These are phyloP conservation scores for Diphasiastrum complanatum DNA, from an alignment of 83 land plant species.

Conservation along the genomic window DNA sequence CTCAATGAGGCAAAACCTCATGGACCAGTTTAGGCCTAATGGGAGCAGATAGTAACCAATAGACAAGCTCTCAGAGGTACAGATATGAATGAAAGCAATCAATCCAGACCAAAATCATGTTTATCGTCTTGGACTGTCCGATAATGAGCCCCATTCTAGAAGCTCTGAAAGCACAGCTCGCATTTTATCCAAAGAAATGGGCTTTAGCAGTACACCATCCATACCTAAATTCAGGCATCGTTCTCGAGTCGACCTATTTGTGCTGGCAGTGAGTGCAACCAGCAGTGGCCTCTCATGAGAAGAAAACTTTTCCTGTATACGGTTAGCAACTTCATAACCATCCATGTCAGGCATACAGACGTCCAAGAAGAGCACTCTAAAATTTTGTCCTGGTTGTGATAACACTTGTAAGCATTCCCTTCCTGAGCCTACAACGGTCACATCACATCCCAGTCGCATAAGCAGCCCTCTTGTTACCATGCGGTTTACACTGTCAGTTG, in stretches of 20 bases:
- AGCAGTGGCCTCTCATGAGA: conserved; percentile 28
- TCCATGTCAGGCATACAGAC: conserved; percentile 32
- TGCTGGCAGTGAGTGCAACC: conserved; percentile 30
- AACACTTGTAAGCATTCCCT: conserved; percentile 15
- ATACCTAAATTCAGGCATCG: conserved; percentile 26
- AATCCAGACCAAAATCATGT: too few species aligned
- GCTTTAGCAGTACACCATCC: conserved; percentile 27
- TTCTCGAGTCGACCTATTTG: conserved; percentile 18
- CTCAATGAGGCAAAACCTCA: too few species aligned
- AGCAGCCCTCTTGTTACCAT: conserved; percentile 4
- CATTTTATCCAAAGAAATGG: conserved; percentile 31
- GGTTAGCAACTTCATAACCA: conserved; percentile 26
- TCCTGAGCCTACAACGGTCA: neutral
- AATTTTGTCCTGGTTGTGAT: conserved; percentile 20
- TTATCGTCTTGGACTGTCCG: too few species aligned
- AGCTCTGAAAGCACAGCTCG: conserved; percentile 22
- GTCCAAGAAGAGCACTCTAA: conserved; percentile 22
- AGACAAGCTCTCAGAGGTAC: too few species aligned
- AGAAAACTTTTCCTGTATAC: conserved; percentile 17
- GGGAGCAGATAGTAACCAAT: too few species aligned
- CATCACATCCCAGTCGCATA: conserved; percentile 11
- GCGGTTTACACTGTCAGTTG: neutral
- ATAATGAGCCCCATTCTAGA: conserved; percentile 17
- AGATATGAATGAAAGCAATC: too few species aligned
- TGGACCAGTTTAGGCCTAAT: too few species aligned